Evolutionary conservation across 139 green algal genomes (phyloP), one percentile per base, ranked within the genome.

Genomic region (Chlamydomonas asymmetrica): DNA sequence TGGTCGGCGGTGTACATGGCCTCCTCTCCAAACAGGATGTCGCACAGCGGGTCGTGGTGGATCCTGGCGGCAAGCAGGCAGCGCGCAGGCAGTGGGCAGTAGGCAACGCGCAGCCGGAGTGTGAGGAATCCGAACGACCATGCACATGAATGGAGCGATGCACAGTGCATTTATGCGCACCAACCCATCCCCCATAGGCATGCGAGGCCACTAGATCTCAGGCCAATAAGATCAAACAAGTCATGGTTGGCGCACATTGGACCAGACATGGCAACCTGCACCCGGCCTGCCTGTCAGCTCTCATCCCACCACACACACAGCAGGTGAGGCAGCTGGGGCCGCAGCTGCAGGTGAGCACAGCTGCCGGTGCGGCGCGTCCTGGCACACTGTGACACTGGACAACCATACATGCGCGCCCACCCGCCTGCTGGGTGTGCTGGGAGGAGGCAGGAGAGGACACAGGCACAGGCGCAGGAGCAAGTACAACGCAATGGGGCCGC

Each of bases 41-140:
- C 82, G n/a, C 82, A 91, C 49, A 92, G 56, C 4, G 92, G 92
- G 82, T 97, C 92, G 20, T 49, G 41, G 67, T 97, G 91, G 9
- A 92, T 59, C 79, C 86, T 91, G 82, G 67, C n/a, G 9, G 6
- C 38, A 31, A 34, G 45, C 45, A 52, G 45, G 13, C 13, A 52
- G 29, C 32, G 31, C 1, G 40, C 5, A 5, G 57, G 0, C 13
- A n/a, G 25, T 8, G n/a, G 34, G 8, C 9, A 20, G n/a, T 10
- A n/a, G 6, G 60, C 9, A n/a, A 35, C 10, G 7, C 4, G 60
- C 8, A 4, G 34, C n/a, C 7, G 18, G 4, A n/a, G 7, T 31
- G 9, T 29, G 60, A 66, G 8, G 34, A 16, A 52, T 13, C 45
- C 13, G 45, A 52, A 52, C 13, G 18, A 52, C 45, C 13, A 10